Conservation (phyloP, 2,329 filamentous ascomycete species). For the Nemania sp. region DNA sequence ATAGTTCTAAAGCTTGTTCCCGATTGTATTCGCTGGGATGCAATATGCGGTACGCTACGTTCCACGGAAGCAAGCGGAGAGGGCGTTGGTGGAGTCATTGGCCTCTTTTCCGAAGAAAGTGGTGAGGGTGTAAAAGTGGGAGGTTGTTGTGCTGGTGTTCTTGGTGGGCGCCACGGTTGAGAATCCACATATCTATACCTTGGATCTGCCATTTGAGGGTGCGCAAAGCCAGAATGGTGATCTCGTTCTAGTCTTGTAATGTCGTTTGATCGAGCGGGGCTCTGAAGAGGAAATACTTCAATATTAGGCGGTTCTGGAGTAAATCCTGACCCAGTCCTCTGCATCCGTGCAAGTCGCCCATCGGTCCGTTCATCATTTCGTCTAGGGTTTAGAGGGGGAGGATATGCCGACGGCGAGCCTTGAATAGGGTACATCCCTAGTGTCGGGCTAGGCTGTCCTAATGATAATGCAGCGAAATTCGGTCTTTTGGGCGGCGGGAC, state of each 20-base stretch:
- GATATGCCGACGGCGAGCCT: slow-evolving; percentile 33
- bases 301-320: slow-evolving; percentile 30
- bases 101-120: slow-evolving; percentile 13
- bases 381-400: slow-evolving; percentile 32
- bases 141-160: slow-evolving; percentile 13
- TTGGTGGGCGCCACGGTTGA: slow-evolving; percentile 4
- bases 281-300: slow-evolving; percentile 28
- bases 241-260: background rate
- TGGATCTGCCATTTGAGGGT: background rate
- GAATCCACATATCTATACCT: slow-evolving; percentile 4
- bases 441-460: slow-evolving; percentile 49
- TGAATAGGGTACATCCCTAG: slow-evolving; percentile 40
- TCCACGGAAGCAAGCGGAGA: slow-evolving; percentile 21
- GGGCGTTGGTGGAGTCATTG: slow-evolving; percentile 23
- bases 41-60: slow-evolving; percentile 26
- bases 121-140: slow-evolving; percentile 22
- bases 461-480: slow-evolving; percentile 39
- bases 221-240: background rate
- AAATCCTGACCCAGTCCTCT: slow-evolving; percentile 34
- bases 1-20: slow-evolving; percentile 35
- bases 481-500: slow-evolving; percentile 42
- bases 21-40: slow-evolving; percentile 31
- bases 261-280: slow-evolving; percentile 1
- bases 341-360: slow-evolving; percentile 16
- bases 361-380: no score